A percentile compares a stretch with the other conserved stretches of the same genome.
These are phyloP conservation scores for Pholiota microspora DNA, from an alignment of 768 basidiomycete species.

Conservation along the genomic window DNA sequence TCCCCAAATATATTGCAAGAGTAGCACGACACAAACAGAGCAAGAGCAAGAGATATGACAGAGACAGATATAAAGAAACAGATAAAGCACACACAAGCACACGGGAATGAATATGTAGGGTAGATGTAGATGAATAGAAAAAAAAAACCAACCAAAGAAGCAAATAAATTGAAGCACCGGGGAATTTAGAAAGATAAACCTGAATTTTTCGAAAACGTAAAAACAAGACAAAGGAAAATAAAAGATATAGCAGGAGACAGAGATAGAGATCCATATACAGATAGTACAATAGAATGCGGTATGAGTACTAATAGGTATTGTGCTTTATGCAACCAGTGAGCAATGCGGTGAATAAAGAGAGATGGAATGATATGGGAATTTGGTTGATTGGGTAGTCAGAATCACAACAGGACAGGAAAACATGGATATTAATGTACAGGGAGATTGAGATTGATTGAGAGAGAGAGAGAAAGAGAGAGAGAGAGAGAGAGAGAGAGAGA, in stretches of 20 bases:
- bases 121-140: not conserved
- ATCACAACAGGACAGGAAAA: not conserved
- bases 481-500: not conserved
- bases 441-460: slow-evolving; percentile 4
- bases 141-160: not conserved
- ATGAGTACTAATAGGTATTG: not conserved
- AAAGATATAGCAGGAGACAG: not conserved
- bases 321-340: not conserved
- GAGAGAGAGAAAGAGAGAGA: not conserved
- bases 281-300: slow-evolving; percentile 2
- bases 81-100: too few relatives aligned
- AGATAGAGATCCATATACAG: not conserved
- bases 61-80: too few relatives aligned
- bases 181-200: too few relatives aligned
- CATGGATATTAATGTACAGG: slow-evolving; percentile 1
- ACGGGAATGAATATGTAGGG: too few relatives aligned
- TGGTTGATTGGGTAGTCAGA: too few relatives aligned
- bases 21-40: too few relatives aligned
- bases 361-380: too few relatives aligned
- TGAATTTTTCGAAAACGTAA: not conserved
- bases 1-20: too few relatives aligned
- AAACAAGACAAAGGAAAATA: not conserved
- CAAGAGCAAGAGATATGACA: too few relatives aligned
- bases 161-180: too few relatives aligned
- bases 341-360: not conserved